Percentiles rank a stretch among this genome's conserved stretches.
Conservation (phyloP, 345 rosid genomes). For the Salix brachista region DNA sequence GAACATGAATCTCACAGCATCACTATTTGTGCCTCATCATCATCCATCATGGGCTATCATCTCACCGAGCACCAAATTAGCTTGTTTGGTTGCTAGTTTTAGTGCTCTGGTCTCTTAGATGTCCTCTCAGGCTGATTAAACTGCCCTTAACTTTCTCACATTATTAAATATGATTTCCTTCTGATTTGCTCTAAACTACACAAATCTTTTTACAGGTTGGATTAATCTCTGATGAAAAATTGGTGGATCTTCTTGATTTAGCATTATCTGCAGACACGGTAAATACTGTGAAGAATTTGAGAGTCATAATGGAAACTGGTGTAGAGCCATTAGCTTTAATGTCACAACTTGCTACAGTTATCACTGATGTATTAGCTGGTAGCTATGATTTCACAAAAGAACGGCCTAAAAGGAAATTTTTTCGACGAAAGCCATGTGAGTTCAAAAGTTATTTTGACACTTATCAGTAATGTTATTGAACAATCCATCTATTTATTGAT, state of each 20-base stretch:
- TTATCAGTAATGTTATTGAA: neutral
- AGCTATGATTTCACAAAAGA: constrained; percentile 83
- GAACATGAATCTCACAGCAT: neutral
- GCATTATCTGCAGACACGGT: constrained; percentile 98
- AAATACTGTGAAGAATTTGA: constrained; percentile 88
- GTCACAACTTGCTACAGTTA: constrained; percentile 97
- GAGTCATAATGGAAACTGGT: constrained; percentile 88
- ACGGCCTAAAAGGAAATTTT: constrained; percentile 65
- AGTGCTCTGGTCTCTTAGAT: neutral
- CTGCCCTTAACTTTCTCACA: neutral
- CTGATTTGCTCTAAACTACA: constrained; percentile 11
- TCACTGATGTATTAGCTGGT: constrained; percentile 93
- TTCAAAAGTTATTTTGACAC: constrained; percentile 9
- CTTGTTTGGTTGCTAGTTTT: neutral
- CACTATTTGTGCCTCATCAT: neutral
- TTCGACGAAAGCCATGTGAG: constrained; percentile 76
- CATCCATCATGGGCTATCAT: neutral
- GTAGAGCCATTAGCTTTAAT: constrained; percentile 92
- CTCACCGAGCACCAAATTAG: neutral
- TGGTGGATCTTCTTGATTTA: constrained; percentile 97
- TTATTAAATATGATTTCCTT: constrained; percentile 4
- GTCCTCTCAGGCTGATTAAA: neutral
- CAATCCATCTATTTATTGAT: neutral
- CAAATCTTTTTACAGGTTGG: constrained; percentile 58
- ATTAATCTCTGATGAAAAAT: constrained; percentile 87